Evolutionary conservation across 2,329 filamentous ascomycete species (phyloP), one percentile per base, ranked within the genome.

Genomic region (Hymenoscyphus scutula): DNA sequence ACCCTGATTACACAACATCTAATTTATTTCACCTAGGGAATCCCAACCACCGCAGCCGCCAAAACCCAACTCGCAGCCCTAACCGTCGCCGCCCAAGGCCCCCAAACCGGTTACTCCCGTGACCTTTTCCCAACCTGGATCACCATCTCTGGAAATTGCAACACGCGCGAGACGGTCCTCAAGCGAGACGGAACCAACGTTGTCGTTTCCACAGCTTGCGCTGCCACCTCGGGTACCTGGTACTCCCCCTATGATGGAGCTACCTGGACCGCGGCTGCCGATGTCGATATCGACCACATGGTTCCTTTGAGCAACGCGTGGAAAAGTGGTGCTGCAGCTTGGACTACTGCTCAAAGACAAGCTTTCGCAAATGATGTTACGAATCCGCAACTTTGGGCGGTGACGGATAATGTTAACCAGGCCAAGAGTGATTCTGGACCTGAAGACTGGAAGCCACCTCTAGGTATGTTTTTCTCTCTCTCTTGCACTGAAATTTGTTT

Each of bases 221-320:
- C 81, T 1, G 76, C 89, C 0, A 87, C 81, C 0, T 85, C 83
- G 2, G 91, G 91, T 4, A 80, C 78, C 1, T 95, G 91, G 91
- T 76, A 74, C 48, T 88, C 84, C 38, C 88, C 89, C 0, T 95
- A 90, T 73, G 91, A 94, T 71, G 90, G 89, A 17, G 87, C 78
- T 0, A 85, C 80, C 1, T 92, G 89, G 88, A 88, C 84, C 0
- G 78, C 79, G 0, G 84, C 89, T 1, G 83, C 80, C 19, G 89
- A 93, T 69, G 75, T 95, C 1, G 90, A 94, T 69, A 94, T 95
- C 64, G 91, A 95, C 74, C 91, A 95, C 74, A 81, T 95, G 77
- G 89, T 96, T 2, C 90, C 91, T 0, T 75, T 96, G 64, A 88
- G 88, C 73, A 91, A 93, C 71, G 90, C 90, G 5, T 94, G 90